phyloP scores from a whole-genome alignment of 495 filamentous ascomycete genomes.

The Daldinia loculata region DNA sequence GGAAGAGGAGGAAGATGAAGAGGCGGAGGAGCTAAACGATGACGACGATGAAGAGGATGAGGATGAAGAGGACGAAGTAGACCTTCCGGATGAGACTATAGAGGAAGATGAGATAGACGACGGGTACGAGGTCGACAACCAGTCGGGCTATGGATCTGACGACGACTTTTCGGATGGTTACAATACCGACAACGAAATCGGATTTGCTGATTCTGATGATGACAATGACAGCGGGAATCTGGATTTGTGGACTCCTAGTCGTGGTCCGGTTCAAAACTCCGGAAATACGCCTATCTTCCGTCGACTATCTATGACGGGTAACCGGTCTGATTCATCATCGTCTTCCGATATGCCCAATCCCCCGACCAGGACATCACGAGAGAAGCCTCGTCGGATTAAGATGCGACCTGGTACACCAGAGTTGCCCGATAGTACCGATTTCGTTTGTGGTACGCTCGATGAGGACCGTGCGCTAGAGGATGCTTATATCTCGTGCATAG shows the following conservation, averaged over 20 bases:
- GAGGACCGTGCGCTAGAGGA: constrained; percentile 94
- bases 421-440: constrained; percentile 95
- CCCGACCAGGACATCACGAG: constrained; percentile 36
- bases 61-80: constrained; percentile 54
- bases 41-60: constrained; percentile 59
- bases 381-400: constrained; percentile 55
- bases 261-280: constrained; percentile 58
- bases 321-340: constrained; percentile 53
- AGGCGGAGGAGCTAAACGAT: constrained; percentile 58
- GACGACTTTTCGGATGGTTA: constrained; percentile 78
- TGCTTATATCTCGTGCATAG: constrained; percentile 86
- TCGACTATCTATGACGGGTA: constrained; percentile 49
- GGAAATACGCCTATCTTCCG: constrained; percentile 50
- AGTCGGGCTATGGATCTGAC: constrained; percentile 69
- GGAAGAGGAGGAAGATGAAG: constrained; percentile 71
- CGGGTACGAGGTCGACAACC: constrained; percentile 57
- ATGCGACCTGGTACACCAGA: constrained; percentile 81
- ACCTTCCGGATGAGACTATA: constrained; percentile 11
- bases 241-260: constrained; percentile 77
- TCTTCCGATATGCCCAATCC: constrained; percentile 33
- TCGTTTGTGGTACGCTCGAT: constrained; percentile 95
- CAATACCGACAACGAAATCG: constrained; percentile 94
- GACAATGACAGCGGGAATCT: constrained; percentile 76
- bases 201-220: constrained; percentile 87
- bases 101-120: constrained; percentile 59